Evolutionary conservation across 306 rosid genomes (phyloP), one percentile per base, ranked within the genome.

Genomic region (Castanospermum australe): DNA sequence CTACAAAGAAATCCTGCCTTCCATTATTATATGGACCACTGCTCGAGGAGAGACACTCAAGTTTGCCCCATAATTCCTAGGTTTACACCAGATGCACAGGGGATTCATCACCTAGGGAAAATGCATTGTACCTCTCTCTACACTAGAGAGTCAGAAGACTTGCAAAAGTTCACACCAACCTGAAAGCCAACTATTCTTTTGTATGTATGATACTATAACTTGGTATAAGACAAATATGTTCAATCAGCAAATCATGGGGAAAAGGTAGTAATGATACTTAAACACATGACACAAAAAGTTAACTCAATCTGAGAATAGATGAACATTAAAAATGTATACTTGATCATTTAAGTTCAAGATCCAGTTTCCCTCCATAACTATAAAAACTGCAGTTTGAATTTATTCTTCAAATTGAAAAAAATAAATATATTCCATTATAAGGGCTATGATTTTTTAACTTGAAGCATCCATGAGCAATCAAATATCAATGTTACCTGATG

Each of bases 401-500:
- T 21, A 44, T 75, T 45, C 33, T 60, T 62, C 64, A 57, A 45
- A 62, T 17, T 32, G 21, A 18, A n/a, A 10, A 42, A 17, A 36
- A n/a, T n/a, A 42, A 51, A 24, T 11, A 39, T 24, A 25, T 18
- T 32, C 20, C 5, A 22, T 32, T 11, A 24, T 11, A 15, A 39
- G 6, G 20, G 48, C 21, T 54, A 42, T 3, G 8, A 52, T 21
- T 28, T 4, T 24, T 35, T 38, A 25, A 22, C 18, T 50, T n/a
- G 28, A 20, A 41, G 28, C 44, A 67, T 6, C 4, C 36, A 33
- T 33, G 42, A 36, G 50, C 39, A 76, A 50, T 51, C 67, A 61
- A 48, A 66, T 67, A 68, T 59, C 64, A 44, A 67, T 38, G 61
- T 75, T 85, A 92, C 97, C 93, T 90, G 59, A 92, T 14, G n/a